phyloP scores from a whole-genome alignment of 164 flowering plant genomes.

The Piper betle region DNA sequence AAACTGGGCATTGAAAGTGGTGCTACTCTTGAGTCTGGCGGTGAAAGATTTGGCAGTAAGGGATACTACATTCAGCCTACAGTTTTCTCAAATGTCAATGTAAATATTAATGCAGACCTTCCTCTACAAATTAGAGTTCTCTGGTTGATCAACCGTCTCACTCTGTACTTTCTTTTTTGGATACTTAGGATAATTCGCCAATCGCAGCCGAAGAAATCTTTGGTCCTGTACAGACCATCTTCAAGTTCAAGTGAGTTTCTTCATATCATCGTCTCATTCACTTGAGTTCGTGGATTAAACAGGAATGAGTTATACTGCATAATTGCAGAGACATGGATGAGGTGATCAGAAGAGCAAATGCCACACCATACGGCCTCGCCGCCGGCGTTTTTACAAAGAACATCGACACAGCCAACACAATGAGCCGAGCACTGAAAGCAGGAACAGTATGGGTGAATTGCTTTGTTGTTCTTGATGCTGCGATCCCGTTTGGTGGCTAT shows the following conservation, averaged over 20 bases:
- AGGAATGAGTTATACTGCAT: neutral
- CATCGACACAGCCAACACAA: conserved; percentile 60
- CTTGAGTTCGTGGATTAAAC: neutral
- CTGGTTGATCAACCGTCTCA: neutral
- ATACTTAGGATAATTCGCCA: conserved; percentile 65
- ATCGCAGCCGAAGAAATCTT: conserved; percentile 88
- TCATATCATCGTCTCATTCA: neutral
- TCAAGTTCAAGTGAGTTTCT: conserved; percentile 70
- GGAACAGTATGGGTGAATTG: conserved; percentile 97
- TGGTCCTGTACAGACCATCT: conserved; percentile 85
- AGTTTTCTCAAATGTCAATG: conserved; percentile 88
- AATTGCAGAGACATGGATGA: conserved; percentile 53
- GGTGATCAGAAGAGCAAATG: conserved; percentile 62
- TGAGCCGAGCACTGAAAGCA: conserved; percentile 58
- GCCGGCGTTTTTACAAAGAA: conserved; percentile 79
- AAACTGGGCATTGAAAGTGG: conserved; percentile 57
- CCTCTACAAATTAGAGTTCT: neutral
- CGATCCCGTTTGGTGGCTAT: conserved; percentile 93
- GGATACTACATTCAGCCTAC: conserved; percentile 87
- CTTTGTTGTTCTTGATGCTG: conserved; percentile 79
- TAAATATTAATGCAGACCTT: neutral
- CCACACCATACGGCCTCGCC: conserved; percentile 63
- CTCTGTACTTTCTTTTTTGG: too few relatives aligned
- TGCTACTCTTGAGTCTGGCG: conserved; percentile 82
- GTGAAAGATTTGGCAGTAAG: conserved; percentile 53